phyloP scores from a whole-genome alignment of 805 yeast genomes.

The Metschnikowia corniflorae region DNA sequence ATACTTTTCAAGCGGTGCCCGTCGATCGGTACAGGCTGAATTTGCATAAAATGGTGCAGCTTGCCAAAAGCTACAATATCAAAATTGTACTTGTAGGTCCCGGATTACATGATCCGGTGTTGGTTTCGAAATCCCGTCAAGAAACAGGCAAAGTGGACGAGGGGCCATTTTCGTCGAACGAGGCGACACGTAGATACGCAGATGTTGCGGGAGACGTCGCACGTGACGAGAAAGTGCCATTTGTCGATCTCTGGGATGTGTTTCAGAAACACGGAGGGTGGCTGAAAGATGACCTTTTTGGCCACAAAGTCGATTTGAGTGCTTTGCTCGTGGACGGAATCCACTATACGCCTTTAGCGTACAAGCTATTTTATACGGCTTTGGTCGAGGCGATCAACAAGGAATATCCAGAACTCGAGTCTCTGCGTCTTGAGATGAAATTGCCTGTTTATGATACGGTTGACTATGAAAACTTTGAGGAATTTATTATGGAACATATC shows the following conservation, averaged over 20 bases:
- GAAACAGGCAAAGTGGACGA: constrained; percentile 18
- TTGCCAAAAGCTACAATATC: constrained; percentile 41
- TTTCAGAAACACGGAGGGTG: constrained; percentile 34
- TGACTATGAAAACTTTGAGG: constrained; percentile 11
- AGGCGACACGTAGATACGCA: constrained; percentile 46
- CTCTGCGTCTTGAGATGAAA: constrained; percentile 35
- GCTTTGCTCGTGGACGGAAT: constrained; percentile 47
- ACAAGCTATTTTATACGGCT: constrained; percentile 46
- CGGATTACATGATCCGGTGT: constrained; percentile 45
- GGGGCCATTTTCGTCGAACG: constrained; percentile 32
- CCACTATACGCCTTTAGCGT: constrained; percentile 56
- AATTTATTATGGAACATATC: constrained; percentile 5
- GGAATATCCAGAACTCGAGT: constrained; percentile 46
- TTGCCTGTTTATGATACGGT: constrained; percentile 42
- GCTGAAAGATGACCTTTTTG: constrained; percentile 37
- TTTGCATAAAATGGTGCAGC: constrained; percentile 37
- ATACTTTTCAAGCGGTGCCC: constrained; percentile 43
- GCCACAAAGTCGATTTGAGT: constrained; percentile 13
- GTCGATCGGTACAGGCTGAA: constrained; percentile 49
- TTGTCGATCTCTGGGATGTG: constrained; percentile 50
- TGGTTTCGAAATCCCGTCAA: not conserved
- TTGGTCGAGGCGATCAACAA: constrained; percentile 36
- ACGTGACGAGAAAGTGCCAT: constrained; percentile 46
- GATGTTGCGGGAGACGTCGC: constrained; percentile 49
- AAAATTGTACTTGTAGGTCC: constrained; percentile 62